Percentiles rank a stretch among this genome's conserved stretches.
phyloP scores from a whole-genome alignment of 306 rosid species.

The Dalbergia oliveri region DNA sequence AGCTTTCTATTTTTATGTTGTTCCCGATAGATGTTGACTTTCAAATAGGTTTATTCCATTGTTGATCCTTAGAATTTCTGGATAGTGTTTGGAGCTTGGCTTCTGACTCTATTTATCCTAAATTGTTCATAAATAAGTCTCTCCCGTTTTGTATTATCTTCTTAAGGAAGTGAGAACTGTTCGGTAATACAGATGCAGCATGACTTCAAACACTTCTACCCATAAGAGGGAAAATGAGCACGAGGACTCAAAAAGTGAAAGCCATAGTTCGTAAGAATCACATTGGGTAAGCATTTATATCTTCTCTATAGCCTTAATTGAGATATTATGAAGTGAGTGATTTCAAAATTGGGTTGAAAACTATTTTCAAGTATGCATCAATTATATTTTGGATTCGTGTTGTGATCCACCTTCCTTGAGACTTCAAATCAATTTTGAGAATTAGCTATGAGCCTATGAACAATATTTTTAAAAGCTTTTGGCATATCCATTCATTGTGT shows the following conservation, averaged over 20 bases:
- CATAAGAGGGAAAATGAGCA: slow-evolving; percentile 47
- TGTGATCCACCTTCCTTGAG: background rate
- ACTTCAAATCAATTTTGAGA: slow-evolving; percentile 3
- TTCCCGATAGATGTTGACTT: too few relatives aligned
- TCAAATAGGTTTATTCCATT: too few relatives aligned
- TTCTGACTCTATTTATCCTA: slow-evolving; percentile 35
- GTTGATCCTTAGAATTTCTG: slow-evolving; percentile 2
- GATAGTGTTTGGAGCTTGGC: slow-evolving; percentile 28
- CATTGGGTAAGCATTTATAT: slow-evolving; percentile 63
- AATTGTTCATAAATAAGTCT: slow-evolving; percentile 23
- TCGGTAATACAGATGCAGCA: too few relatives aligned
- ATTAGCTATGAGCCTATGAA: background rate
- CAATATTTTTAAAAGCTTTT: slow-evolving; percentile 14
- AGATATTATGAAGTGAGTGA: slow-evolving; percentile 23
- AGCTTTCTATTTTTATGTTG: slow-evolving; percentile 20
- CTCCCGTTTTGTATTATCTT: slow-evolving; percentile 29
- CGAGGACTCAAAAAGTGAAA: slow-evolving; percentile 41
- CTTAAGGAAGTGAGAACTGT: slow-evolving; percentile 89
- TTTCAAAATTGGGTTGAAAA: slow-evolving; percentile 18
- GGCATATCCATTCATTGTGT: slow-evolving; percentile 18
- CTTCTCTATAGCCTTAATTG: slow-evolving; percentile 31
- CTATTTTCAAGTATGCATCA: slow-evolving; percentile 6
- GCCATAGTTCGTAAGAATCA: slow-evolving; percentile 34
- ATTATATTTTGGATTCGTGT: slow-evolving; percentile 5
- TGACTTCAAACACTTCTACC: slow-evolving; percentile 32